Percentiles rank a stretch among this genome's conserved stretches.
phyloP scores from a whole-genome alignment of 2,329 filamentous ascomycete species.

The Claviceps capensis region DNA sequence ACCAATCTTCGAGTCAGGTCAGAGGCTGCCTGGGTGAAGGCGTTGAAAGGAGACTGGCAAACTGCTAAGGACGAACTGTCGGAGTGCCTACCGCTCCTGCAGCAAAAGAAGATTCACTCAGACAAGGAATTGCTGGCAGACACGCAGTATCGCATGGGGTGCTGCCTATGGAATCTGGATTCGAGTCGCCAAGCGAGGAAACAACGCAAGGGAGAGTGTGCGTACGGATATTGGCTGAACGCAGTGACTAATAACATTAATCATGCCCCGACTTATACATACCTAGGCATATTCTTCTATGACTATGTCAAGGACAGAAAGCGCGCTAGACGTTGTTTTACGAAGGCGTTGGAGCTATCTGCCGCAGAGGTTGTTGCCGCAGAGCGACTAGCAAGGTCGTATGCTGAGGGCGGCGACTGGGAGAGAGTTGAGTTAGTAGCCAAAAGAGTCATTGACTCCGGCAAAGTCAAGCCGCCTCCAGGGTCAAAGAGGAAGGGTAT shows the following conservation, averaged over 20 bases:
- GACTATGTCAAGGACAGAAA: constrained; percentile 83
- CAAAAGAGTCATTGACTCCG: constrained; percentile 85
- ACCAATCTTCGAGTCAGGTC: constrained; percentile 66
- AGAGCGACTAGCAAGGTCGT: constrained; percentile 70
- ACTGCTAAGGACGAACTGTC: constrained; percentile 57
- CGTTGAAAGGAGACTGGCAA: constrained; percentile 63
- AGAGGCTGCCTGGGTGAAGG: constrained; percentile 87
- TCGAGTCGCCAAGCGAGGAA: constrained; percentile 61
- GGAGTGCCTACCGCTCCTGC: constrained; percentile 51
- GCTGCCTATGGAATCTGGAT: constrained; percentile 77
- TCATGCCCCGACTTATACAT: constrained; percentile 83
- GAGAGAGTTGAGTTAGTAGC: constrained; percentile 89
- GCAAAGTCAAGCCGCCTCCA: constrained; percentile 76
- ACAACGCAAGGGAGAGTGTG: constrained; percentile 52
- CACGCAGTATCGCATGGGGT: constrained; percentile 74
- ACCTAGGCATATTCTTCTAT: constrained; percentile 76
- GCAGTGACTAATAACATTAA: constrained; percentile 78
- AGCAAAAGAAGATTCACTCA: constrained; percentile 41
- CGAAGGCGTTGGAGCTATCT: constrained; percentile 91
- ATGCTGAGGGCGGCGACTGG: constrained; percentile 88
- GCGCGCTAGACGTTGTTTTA: constrained; percentile 81
- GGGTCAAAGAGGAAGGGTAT: constrained; percentile 87
- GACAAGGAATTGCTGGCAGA: constrained; percentile 65
- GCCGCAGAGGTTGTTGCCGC: constrained; percentile 75
- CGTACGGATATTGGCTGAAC: constrained; percentile 71